A percentile compares a stretch with the other conserved stretches of the same genome.
phyloP scores from a whole-genome alignment of 345 rosid genomes.

The Capsella bursapastoris region DNA sequence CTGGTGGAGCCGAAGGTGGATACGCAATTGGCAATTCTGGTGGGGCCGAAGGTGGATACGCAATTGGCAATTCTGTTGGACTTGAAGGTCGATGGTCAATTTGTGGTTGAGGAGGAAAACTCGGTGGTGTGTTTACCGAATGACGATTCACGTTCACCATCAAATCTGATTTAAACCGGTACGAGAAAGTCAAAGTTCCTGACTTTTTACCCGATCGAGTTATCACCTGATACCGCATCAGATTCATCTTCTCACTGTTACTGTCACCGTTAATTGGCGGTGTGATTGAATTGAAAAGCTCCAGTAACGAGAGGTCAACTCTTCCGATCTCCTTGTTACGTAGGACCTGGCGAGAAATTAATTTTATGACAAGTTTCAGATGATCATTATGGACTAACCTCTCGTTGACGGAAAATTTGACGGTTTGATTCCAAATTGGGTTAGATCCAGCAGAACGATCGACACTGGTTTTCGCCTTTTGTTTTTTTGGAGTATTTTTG shows the following conservation, averaged over 20 bases:
- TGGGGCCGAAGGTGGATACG: no score
- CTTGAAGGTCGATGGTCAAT: neutral
- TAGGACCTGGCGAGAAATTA: constrained; percentile 53
- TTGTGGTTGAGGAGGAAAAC: neutral
- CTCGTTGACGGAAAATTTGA: constrained; percentile 54
- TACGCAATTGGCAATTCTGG: neutral
- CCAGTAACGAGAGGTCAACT: constrained; percentile 67
- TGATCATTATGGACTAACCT: constrained; percentile 49
- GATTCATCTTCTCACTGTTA: constrained; percentile 35
- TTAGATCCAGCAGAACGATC: constrained; percentile 55
- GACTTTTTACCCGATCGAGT: constrained; percentile 59
- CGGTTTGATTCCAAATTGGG: constrained; percentile 66
- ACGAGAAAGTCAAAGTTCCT: constrained; percentile 63
- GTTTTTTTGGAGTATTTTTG: constrained; percentile 36
- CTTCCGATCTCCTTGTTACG: constrained; percentile 66
- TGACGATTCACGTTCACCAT: constrained; percentile 17
- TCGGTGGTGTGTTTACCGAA: constrained; percentile 26
- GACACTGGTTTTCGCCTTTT: constrained; percentile 49
- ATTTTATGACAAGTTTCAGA: constrained; percentile 48
- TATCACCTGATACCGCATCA: constrained; percentile 58
- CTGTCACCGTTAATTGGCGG: constrained; percentile 6
- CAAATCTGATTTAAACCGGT: constrained; percentile 46
- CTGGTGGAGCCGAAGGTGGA: neutral
- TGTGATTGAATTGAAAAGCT: constrained; percentile 45
- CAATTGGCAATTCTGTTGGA: no score